Percentiles rank a stretch among this genome's conserved stretches.
phyloP scores from a whole-genome alignment of 2,329 filamentous ascomycete genomes.

The Biscogniauxia sp. region DNA sequence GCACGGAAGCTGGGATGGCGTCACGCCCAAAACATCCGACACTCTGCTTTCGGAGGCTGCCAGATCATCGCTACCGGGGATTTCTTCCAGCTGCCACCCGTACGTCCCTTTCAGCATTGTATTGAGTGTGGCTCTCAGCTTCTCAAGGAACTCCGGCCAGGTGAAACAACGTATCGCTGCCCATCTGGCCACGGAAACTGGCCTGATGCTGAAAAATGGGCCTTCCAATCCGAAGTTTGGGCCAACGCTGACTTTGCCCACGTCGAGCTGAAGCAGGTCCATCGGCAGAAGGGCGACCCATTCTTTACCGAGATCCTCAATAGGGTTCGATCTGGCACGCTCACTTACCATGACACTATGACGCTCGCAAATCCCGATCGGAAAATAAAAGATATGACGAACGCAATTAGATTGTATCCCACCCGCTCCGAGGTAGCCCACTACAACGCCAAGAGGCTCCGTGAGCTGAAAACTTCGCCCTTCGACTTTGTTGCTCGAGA shows the following conservation, averaged over 20 bases:
- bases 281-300: slow-evolving; percentile 51
- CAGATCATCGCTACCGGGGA: slow-evolving; percentile 59
- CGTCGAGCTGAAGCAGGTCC: slow-evolving; percentile 52
- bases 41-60: slow-evolving; percentile 42
- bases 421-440: no score
- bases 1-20: neutral
- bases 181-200: slow-evolving; percentile 34
- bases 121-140: slow-evolving; percentile 42
- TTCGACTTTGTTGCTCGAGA: no score
- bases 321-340: slow-evolving; percentile 48
- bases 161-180: neutral
- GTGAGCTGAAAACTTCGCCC: no score
- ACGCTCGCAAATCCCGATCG: no score
- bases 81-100: slow-evolving; percentile 59
- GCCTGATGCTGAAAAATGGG: slow-evolving; percentile 55
- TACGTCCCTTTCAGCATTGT: slow-evolving; percentile 54
- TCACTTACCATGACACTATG: slow-evolving; percentile 36
- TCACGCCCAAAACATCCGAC: no score
- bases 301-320: slow-evolving; percentile 55
- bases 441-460: no score
- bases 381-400: no score
- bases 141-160: slow-evolving; percentile 9
- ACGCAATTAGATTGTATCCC: no score
- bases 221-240: slow-evolving; percentile 58
- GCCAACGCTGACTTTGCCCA: slow-evolving; percentile 50